These are phyloP conservation scores for Lonicera japonica DNA, from an alignment of 129 eudicot genomes.

Conservation along the genomic window DNA sequence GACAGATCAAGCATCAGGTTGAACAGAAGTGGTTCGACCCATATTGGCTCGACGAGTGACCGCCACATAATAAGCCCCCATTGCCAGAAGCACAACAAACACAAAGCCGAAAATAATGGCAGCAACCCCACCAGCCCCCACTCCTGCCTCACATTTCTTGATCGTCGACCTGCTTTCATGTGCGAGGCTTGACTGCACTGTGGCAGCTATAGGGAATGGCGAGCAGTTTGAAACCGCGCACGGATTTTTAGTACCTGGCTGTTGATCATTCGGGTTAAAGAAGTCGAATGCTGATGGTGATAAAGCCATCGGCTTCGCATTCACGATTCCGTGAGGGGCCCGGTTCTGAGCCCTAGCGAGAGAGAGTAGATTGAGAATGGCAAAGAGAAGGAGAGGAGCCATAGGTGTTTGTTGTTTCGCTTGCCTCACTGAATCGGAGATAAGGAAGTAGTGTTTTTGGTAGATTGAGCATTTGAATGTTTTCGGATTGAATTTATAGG, in stretches of 20 bases:
- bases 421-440: neutral
- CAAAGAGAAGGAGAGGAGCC: conserved; percentile 19
- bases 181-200: conserved; percentile 54
- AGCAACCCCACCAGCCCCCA: conserved; percentile 54
- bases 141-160: conserved; percentile 4
- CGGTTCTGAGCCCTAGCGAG: conserved; percentile 44
- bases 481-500: conserved; percentile 31
- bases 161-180: conserved; percentile 29
- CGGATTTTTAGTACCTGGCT: conserved; percentile 17
- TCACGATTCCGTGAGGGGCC: conserved; percentile 60
- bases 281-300: conserved; percentile 66
- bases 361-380: conserved; percentile 23
- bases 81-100: conserved; percentile 31
- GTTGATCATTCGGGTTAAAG: conserved; percentile 47
- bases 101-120: conserved; percentile 38
- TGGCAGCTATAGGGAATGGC: conserved; percentile 58
- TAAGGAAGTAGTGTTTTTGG: neutral
- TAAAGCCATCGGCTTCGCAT: conserved; percentile 38
- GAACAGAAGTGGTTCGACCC: conserved; percentile 28
- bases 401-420: conserved; percentile 10
- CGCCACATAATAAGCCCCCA: conserved; percentile 58
- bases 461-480: conserved; percentile 3
- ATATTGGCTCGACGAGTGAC: conserved; percentile 35
- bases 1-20: conserved; percentile 28
- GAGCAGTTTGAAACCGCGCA: conserved; percentile 39